These are phyloP conservation scores for Fusarium foetens DNA, from an alignment of 2,329 filamentous ascomycete species.

Conservation along the genomic window DNA sequence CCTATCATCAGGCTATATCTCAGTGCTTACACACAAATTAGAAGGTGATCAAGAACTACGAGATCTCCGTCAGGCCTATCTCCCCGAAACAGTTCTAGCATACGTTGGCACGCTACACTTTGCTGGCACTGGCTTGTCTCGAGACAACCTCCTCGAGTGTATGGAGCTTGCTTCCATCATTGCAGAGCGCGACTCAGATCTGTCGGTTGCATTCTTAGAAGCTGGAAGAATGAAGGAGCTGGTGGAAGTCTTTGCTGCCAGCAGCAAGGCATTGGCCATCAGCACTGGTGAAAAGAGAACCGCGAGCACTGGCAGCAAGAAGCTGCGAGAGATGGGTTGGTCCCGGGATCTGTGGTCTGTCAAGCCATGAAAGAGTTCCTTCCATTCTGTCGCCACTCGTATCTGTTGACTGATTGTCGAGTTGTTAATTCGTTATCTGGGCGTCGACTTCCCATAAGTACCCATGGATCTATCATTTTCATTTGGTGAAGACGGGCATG, in stretches of 20 bases:
- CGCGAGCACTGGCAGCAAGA: conserved; percentile 63
- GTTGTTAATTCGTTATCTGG: conserved; percentile 6
- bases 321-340: conserved; percentile 70
- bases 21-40: conserved; percentile 40
- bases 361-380: conserved; percentile 43
- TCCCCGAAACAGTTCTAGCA: conserved; percentile 86
- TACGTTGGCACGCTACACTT: conserved; percentile 86
- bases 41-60: conserved; percentile 70
- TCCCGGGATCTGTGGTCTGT: conserved; percentile 71
- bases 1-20: background rate
- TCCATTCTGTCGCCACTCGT: background rate
- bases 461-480: conserved; percentile 9
- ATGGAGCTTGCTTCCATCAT: conserved; percentile 86
- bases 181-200: conserved; percentile 74
- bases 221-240: conserved; percentile 78
- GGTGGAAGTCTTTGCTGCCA: conserved; percentile 78
- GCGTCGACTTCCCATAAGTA: conserved; percentile 21
- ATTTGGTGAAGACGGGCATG: conserved; percentile 13
- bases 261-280: conserved; percentile 76
- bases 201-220: conserved; percentile 72
- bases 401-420: background rate
- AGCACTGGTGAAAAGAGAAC: conserved; percentile 65
- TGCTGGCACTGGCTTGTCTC: conserved; percentile 76
- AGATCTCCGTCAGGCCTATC: conserved; percentile 77
- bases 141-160: conserved; percentile 81